A percentile compares a stretch with the other conserved stretches of the same genome.
phyloP scores from a whole-genome alignment of 2,329 filamentous ascomycete species.

The Cytospora schulzeri region DNA sequence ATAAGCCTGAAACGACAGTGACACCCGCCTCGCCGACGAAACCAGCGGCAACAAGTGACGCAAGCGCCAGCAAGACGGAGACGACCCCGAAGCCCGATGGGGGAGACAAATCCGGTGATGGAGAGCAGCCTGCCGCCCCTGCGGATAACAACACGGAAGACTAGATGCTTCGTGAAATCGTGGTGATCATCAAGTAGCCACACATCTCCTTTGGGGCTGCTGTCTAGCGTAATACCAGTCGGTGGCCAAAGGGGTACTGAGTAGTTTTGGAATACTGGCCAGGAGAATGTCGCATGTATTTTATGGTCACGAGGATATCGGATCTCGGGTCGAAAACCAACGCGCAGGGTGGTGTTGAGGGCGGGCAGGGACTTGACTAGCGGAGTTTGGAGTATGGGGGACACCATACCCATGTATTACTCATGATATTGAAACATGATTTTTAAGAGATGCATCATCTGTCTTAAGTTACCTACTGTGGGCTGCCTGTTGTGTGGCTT shows the following conservation, averaged over 20 bases:
- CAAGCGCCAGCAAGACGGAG: conserved; percentile 3
- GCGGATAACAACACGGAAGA: conserved; percentile 5
- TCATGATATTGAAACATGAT: background rate
- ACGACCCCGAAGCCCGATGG: conserved; percentile 6
- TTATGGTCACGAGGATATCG: background rate
- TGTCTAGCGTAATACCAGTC: background rate
- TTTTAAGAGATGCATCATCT: background rate
- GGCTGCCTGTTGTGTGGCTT: background rate
- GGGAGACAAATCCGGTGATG: conserved; percentile 1
- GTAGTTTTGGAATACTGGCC: background rate
- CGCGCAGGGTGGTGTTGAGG: background rate
- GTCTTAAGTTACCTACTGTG: background rate
- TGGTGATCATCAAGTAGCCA: background rate
- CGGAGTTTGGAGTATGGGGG: conserved; percentile 1
- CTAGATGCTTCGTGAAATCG: background rate
- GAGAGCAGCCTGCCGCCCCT: conserved; percentile 1
- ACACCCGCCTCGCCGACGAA: conserved; percentile 26
- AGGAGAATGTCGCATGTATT: background rate
- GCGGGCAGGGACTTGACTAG: background rate
- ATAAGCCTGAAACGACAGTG: conserved; percentile 29
- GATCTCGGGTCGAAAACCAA: background rate
- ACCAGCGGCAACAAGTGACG: conserved; percentile 2
- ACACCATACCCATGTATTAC: background rate
- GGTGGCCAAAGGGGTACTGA: background rate
- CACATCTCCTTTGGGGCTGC: background rate